Conservation (phyloP, 345 rosid species). For the Heritiera littoralis region DNA sequence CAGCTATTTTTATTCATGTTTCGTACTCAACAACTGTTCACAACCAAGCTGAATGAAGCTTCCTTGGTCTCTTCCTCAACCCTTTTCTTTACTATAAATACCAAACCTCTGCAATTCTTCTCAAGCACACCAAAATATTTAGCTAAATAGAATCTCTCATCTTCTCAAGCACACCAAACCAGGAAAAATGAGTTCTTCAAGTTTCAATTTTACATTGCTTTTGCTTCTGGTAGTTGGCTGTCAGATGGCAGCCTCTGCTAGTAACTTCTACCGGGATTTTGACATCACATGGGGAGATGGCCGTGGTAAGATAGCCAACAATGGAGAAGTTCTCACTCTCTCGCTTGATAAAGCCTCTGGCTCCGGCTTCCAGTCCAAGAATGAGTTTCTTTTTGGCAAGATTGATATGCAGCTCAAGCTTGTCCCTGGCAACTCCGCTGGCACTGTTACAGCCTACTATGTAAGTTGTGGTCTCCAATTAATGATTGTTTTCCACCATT, state of each 20-base stretch:
- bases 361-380: conserved; percentile 55
- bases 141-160: not conserved
- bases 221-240: not conserved
- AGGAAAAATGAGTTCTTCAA: not conserved
- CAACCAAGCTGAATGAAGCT: not conserved
- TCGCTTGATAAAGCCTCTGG: conserved; percentile 50
- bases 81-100: not conserved
- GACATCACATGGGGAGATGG: conserved; percentile 47
- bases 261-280: conserved; percentile 25
- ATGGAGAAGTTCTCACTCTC: conserved; percentile 46
- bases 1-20: not conserved
- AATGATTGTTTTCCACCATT: not conserved
- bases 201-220: not conserved
- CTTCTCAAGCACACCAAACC: not conserved
- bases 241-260: not conserved
- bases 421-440: conserved; percentile 60
- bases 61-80: not conserved
- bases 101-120: not conserved
- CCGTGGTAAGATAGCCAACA: conserved; percentile 41
- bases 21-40: not conserved
- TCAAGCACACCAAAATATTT: not conserved
- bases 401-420: conserved; percentile 58
- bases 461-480: conserved; percentile 22
- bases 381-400: conserved; percentile 48
- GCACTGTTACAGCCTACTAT: conserved; percentile 59